Base-by-base conservation (phyloP, 2,329 filamentous ascomycete genomes). In the Thermothelomyces thermophilus region DNA sequence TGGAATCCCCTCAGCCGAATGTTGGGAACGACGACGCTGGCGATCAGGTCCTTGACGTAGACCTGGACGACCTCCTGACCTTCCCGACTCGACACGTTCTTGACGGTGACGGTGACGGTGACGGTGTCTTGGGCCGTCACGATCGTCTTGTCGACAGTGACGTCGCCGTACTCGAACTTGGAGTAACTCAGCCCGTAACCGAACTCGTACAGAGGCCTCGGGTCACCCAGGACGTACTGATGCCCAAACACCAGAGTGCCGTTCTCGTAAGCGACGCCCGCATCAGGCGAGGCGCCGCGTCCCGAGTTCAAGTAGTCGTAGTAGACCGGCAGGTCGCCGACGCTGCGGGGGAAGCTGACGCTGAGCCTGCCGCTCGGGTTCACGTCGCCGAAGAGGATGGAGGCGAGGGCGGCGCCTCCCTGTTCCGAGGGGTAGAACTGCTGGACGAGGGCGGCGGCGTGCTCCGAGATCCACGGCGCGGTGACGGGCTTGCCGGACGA, bases 401-500 rank as follows among this genome's bases (percentile, higher is more conserved):
- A 80, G 0, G 83, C 83, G 1, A 86, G 72, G 1, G 82, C 83
- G 51, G 81, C 70, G 0, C 83, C 83, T 20, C 82, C 83, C 67
- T 86, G 71, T 59, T 87, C 83, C 0, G 80, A 83, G 6, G 83
- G 82, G 59, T 88, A 89, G 67, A 88, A 88, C 64, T 87, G 84
- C 62, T 88, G 84, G 0, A 88, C 69, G 0, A 89, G 73, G 0
- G 82, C 83, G 0, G 80, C 72, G 0, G 84, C 82, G 22, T 74
- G 73, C 28, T 77, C 71, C 0, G 80, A 81, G 62, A 88, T 83
- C 85, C 84, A 88, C 4, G 81, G 74, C 63, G 87, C 84, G 0
- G 83, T 85, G 51, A 89, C 69, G 3, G 85, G 85, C 62, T 87
- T 89, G 40, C 85, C 85, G 9, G 77, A 82, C 55, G 76, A 80